Evolutionary conservation across 225 moss, liverwort and hornwort genomes (phyloP), one percentile per base, ranked within the genome.

Genomic region (Straminergon stramineum): DNA sequence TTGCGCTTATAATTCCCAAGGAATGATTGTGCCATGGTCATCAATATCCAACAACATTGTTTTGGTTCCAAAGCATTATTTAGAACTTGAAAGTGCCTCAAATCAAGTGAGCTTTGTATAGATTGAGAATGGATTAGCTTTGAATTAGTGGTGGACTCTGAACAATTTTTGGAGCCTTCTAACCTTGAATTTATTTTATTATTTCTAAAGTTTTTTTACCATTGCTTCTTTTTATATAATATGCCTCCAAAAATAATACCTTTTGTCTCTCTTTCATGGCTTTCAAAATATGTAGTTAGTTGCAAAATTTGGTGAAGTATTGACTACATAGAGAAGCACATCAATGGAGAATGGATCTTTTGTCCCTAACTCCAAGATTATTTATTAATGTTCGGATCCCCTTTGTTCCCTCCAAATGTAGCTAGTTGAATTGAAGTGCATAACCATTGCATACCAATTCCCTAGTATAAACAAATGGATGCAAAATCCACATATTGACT

Each of bases 171-270:
- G 1, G 6, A 67, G 20, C 35, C 6, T 35, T 19, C 5, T 35
- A 67, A 35, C 0, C 10, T 0, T 67, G 11, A 35, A 35, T 19
- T 67, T 18, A 34, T 19, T 66, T 18, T 66, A 10, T 19, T 19
- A 0, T 35, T 19, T 19, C 68, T 21, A 37, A n/a, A n/a, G 16
- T 1, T 37, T 21, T 37, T 22, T 65, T 65, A 15, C 17, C n/a
- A 67, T 67, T 37, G 10, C 19, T 67, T n/a, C 1, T 68, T 12
- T n/a, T 68, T 12, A 12, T 68, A 0, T 21, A 0, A n/a, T 68
- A 21, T 0, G 0, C 37, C 0, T 68, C 0, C 22, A 21, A n/a
- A 21, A n/a, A 21, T 68, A n/a, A n/a, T 22, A 12, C 10, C 22
- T 68, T 68, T 37, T n/a, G 7, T n/a, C 10, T n/a, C 2, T n/a